Evolutionary conservation across 225 moss, liverwort and hornwort species (phyloP).

Genomic region (Anthoceros angustus): DNA sequence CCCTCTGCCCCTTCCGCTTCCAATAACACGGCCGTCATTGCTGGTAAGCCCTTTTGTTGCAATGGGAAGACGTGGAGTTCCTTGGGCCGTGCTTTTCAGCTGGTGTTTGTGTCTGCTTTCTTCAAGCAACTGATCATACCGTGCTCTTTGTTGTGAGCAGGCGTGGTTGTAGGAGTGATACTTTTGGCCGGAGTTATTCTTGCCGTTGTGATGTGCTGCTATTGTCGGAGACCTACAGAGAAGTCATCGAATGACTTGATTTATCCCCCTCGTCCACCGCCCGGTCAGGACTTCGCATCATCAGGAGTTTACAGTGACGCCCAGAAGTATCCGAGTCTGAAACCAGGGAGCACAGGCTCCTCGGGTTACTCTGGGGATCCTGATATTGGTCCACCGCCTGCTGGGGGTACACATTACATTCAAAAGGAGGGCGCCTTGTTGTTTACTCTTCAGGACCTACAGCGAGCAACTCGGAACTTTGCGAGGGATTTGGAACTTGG

Average conservation of each 20-base stretch:
- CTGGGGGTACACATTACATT: neutral
- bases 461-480: slow-evolving; percentile 51
- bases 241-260: neutral
- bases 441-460: slow-evolving; percentile 43
- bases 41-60: neutral
- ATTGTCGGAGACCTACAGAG: neutral
- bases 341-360: neutral
- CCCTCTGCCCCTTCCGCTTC: neutral
- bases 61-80: neutral
- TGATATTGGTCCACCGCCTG: neutral
- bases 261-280: neutral
- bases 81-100: neutral
- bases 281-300: neutral
- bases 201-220: neutral
- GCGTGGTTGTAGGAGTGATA: slow-evolving; percentile 1
- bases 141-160: neutral
- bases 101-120: neutral
- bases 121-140: neutral
- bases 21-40: neutral
- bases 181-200: neutral
- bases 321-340: neutral
- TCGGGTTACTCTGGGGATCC: neutral
- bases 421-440: slow-evolving; percentile 3
- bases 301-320: neutral
- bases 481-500: slow-evolving; percentile 31